These are phyloP conservation scores for Candida sp. DNA, from an alignment of 1,139 yeast genomes.

Conservation along the genomic window DNA sequence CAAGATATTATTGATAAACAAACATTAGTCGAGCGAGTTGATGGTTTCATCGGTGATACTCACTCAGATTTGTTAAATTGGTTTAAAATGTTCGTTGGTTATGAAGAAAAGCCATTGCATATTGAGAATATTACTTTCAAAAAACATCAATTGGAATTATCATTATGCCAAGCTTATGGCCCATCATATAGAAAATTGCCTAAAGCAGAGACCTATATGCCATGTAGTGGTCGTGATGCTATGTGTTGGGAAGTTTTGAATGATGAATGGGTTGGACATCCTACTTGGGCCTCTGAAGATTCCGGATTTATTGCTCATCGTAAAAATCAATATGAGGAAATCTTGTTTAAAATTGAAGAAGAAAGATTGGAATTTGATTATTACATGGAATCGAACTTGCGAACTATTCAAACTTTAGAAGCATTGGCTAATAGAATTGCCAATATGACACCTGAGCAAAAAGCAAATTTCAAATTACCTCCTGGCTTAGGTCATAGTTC, in stretches of 20 bases:
- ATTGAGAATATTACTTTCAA: conserved; percentile 88
- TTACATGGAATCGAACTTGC: conserved; percentile 89
- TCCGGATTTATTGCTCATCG: conserved; percentile 98
- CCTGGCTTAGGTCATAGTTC: conserved; percentile 94
- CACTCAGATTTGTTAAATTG: conserved; percentile 79
- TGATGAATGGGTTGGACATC: conserved; percentile 99
- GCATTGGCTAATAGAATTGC: conserved; percentile 94
- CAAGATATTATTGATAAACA: conserved; percentile 86
- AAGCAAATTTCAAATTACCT: conserved; percentile 80
- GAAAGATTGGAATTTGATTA: conserved; percentile 97
- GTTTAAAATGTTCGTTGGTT: conserved; percentile 92
- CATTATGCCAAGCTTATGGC: conserved; percentile 85
- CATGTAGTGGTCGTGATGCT: conserved; percentile 97
- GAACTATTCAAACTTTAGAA: conserved; percentile 94
- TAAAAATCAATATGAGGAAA: conserved; percentile 96
- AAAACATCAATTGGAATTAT: conserved; percentile 85
- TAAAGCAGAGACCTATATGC: conserved; percentile 93
- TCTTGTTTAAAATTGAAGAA: conserved; percentile 91
- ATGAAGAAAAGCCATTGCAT: conserved; percentile 68
- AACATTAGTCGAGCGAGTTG: conserved; percentile 80
- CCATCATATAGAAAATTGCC: conserved; percentile 94
- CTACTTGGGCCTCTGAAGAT: conserved; percentile 99
- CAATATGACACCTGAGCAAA: conserved; percentile 89
- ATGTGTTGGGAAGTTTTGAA: conserved; percentile 99
- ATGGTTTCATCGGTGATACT: conserved; percentile 74